Evolutionary conservation across 176 grass and related monocot genomes (phyloP).

Genomic region (Oropetium thomaeum): DNA sequence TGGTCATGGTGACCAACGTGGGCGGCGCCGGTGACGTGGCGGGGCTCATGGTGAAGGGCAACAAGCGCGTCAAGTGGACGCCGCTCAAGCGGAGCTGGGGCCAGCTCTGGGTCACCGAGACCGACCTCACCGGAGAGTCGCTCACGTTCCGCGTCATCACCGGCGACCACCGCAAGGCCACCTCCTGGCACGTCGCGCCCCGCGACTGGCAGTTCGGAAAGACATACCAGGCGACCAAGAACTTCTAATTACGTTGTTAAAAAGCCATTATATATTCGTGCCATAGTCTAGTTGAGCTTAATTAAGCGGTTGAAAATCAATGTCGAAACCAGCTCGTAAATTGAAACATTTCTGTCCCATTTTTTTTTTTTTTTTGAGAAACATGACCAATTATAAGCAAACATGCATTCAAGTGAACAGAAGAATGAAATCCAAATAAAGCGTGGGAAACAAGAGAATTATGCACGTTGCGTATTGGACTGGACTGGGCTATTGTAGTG

Average conservation of each 20-base stretch:
- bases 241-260: slow-evolving; percentile 49
- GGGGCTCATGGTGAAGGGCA: slow-evolving; percentile 55
- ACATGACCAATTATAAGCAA: too few relatives aligned
- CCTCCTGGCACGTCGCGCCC: slow-evolving; percentile 56
- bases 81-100: slow-evolving; percentile 66
- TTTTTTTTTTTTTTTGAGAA: too few relatives aligned
- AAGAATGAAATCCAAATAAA: too few relatives aligned
- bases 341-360: too few relatives aligned
- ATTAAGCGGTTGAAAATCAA: too few relatives aligned
- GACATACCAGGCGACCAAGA: slow-evolving; percentile 62
- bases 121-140: slow-evolving; percentile 62
- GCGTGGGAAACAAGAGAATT: too few relatives aligned
- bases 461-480: too few relatives aligned
- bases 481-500: too few relatives aligned
- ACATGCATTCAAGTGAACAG: too few relatives aligned
- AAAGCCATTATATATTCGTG: neutral
- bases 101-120: slow-evolving; percentile 54
- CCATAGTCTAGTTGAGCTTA: too few relatives aligned
- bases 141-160: slow-evolving; percentile 55
- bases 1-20: slow-evolving; percentile 57
- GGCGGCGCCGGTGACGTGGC: slow-evolving; percentile 65
- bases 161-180: slow-evolving; percentile 68
- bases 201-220: slow-evolving; percentile 60
- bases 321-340: too few relatives aligned
- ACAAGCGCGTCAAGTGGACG: slow-evolving; percentile 57